Conservation (phyloP, 768 basidiomycete genomes). For the Termitomyces sp. region DNA sequence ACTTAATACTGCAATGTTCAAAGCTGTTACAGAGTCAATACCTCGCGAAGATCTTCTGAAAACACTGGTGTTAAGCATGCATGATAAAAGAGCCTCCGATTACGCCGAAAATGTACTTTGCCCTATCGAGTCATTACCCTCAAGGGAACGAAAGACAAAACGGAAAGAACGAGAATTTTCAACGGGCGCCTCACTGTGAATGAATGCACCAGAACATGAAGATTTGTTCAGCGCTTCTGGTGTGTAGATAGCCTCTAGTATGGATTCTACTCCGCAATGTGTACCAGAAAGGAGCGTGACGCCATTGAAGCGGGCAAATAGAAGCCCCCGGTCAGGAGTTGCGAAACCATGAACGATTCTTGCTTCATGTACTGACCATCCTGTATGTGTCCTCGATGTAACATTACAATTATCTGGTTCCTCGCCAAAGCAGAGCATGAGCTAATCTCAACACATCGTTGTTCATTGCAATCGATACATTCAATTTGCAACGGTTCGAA, state of each 20-base stretch:
- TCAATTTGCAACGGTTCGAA: no score
- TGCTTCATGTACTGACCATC: not conserved
- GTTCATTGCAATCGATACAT: no score
- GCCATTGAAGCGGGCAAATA: not conserved
- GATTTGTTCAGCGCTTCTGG: not conserved
- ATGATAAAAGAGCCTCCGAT: not conserved
- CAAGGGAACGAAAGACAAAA: no score
- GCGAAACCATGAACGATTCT: not conserved
- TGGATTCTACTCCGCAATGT: no score
- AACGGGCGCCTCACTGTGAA: not conserved
- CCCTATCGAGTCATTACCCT: not conserved
- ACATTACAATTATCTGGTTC: not conserved
- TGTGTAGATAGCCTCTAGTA: not conserved
- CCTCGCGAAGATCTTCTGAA: not conserved
- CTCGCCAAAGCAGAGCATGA: not conserved
- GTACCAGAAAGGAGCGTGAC: not conserved
- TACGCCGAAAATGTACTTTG: not conserved
- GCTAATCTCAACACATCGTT: not conserved
- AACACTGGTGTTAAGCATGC: constrained; percentile 1
- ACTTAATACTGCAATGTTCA: no score
- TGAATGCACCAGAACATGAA: not conserved
- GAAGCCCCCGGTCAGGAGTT: not conserved
- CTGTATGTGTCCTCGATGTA: no score
- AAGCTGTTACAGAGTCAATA: not conserved
- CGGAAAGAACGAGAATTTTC: not conserved